Evolutionary conservation across 2,329 filamentous ascomycete genomes (phyloP).

Genomic region (Beauveria pseudobassiana): DNA sequence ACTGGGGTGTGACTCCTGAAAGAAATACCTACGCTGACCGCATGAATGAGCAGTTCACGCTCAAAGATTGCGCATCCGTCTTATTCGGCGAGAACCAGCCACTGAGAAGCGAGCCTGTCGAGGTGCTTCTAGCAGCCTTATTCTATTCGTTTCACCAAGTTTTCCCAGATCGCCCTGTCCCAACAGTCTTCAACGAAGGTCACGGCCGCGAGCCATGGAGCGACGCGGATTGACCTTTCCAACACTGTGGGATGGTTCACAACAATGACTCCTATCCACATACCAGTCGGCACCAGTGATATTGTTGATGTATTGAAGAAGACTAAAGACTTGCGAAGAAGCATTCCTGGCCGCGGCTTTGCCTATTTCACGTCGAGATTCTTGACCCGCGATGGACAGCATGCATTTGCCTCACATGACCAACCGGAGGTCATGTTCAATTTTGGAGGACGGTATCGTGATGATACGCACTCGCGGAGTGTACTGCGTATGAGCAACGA

Average conservation of each 20-base stretch:
- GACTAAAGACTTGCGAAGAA: conserved; percentile 18
- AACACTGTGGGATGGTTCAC: conserved; percentile 32
- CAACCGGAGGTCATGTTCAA: conserved; percentile 40
- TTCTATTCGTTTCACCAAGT: neutral
- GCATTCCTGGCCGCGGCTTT: conserved; percentile 15
- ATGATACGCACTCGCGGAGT: conserved; percentile 14
- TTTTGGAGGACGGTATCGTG: conserved; percentile 30
- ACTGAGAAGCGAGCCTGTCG: conserved; percentile 33
- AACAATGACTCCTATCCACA: conserved; percentile 15
- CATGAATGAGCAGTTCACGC: neutral
- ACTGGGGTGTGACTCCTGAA: neutral
- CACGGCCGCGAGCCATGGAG: conserved; percentile 28
- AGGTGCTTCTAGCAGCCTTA: conserved; percentile 11
- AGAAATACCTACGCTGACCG: neutral
- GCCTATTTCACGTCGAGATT: conserved; percentile 17
- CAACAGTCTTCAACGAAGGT: conserved; percentile 25
- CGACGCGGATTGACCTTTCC: conserved; percentile 21
- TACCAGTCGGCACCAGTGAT: neutral
- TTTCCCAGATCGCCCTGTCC: conserved; percentile 22
- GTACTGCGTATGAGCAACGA: neutral
- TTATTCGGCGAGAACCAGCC: conserved; percentile 22
- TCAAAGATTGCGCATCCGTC: neutral
- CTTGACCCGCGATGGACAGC: neutral
- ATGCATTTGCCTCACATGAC: neutral
- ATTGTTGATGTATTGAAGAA: conserved; percentile 12